phyloP scores from a whole-genome alignment of 2,329 filamentous ascomycete genomes.

The Seiridium unicorne region DNA sequence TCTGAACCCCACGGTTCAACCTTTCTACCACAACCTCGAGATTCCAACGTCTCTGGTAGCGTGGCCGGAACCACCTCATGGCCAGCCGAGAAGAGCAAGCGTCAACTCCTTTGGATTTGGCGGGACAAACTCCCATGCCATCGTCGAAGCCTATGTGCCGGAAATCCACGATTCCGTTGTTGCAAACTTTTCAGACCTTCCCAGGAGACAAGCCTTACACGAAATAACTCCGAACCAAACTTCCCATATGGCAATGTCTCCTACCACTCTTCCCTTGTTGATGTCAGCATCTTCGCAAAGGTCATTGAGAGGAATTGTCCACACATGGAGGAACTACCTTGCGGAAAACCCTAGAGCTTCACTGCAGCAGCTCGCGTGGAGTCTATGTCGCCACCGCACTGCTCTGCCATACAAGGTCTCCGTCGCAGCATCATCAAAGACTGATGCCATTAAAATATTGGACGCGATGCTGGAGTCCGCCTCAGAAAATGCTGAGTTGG shows the following conservation, averaged over 20 bases:
- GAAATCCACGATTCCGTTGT: constrained; percentile 22
- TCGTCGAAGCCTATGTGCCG: constrained; percentile 37
- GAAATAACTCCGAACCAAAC: neutral
- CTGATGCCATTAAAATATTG: constrained; percentile 21
- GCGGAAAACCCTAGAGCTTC: constrained; percentile 1
- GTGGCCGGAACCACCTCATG: constrained; percentile 33
- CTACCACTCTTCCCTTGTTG: constrained; percentile 28
- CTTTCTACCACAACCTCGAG: constrained; percentile 29
- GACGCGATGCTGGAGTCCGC: constrained; percentile 19
- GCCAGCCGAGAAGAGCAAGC: constrained; percentile 38
- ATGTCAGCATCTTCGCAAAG: constrained; percentile 35
- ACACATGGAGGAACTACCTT: constrained; percentile 28
- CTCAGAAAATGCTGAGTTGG: constrained; percentile 7
- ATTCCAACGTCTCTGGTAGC: constrained; percentile 28
- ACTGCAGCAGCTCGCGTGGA: constrained; percentile 28
- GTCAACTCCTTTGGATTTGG: constrained; percentile 47
- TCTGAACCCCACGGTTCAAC: constrained; percentile 38
- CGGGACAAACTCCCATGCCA: constrained; percentile 42
- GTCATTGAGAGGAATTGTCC: constrained; percentile 27
- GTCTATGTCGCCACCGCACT: constrained; percentile 27
- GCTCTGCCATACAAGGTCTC: constrained; percentile 28
- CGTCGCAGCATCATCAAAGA: constrained; percentile 20
- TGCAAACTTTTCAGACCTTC: neutral
- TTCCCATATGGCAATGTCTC: neutral
- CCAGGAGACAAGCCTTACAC: neutral